These are phyloP conservation scores for Candida sanyiensis DNA, from an alignment of 805 yeast genomes.

Conservation along the genomic window DNA sequence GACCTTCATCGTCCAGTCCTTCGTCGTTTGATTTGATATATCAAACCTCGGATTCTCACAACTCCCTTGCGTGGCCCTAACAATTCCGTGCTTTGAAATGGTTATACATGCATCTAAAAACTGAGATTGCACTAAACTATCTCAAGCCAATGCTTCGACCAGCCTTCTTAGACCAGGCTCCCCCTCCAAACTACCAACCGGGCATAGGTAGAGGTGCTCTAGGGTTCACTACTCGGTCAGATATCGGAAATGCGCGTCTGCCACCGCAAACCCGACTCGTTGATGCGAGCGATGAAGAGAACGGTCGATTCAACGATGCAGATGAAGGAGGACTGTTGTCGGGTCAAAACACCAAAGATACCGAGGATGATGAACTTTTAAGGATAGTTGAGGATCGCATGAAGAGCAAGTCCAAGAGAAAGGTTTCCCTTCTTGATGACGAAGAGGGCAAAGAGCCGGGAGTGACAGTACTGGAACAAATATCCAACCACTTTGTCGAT, in stretches of 20 bases:
- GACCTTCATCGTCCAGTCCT: too few relatives aligned
- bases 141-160: slow-evolving; percentile 44
- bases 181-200: slow-evolving; percentile 87
- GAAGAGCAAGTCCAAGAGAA: slow-evolving; percentile 26
- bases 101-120: too few relatives aligned
- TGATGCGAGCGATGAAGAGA: slow-evolving; percentile 20
- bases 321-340: slow-evolving; percentile 28
- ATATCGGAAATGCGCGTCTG: slow-evolving; percentile 47
- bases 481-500: slow-evolving; percentile 58
- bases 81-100: too few relatives aligned
- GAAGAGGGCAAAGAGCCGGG: slow-evolving; percentile 26
- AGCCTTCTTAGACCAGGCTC: slow-evolving; percentile 71
- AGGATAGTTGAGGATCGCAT: slow-evolving; percentile 57
- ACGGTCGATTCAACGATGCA: slow-evolving; percentile 16
- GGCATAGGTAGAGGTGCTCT: slow-evolving; percentile 95
- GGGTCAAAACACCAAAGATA: slow-evolving; percentile 48
- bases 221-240: slow-evolving; percentile 86
- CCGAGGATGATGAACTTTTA: slow-evolving; percentile 73
- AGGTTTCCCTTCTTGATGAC: slow-evolving; percentile 20
- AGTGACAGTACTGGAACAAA: slow-evolving; percentile 18
- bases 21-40: too few relatives aligned
- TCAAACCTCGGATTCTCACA: too few relatives aligned
- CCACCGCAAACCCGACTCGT: slow-evolving; percentile 24
- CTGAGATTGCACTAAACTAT: too few relatives aligned
- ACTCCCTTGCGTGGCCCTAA: too few relatives aligned